Conservation (phyloP, 2,329 filamentous ascomycete species). For the Trichoderma atroviride region DNA sequence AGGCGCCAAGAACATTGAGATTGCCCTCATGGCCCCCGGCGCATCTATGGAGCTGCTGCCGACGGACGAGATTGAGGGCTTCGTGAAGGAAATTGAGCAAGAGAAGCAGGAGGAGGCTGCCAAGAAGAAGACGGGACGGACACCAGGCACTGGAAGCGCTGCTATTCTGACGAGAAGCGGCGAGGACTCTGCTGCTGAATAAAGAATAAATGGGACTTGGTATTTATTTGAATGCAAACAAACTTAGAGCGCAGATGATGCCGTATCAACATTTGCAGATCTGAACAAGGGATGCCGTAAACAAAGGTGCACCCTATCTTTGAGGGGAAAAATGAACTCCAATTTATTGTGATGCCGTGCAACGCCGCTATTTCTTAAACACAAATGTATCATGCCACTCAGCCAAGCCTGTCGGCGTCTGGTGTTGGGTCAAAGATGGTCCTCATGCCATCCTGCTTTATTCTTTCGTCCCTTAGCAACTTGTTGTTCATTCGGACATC, state of each 20-base stretch:
- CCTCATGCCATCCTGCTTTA: constrained; percentile 60
- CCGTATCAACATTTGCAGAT: constrained; percentile 45
- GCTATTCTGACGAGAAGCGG: constrained; percentile 71
- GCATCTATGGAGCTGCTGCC: constrained; percentile 91
- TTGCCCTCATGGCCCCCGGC: constrained; percentile 94
- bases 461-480: constrained; percentile 91
- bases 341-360: constrained; percentile 28
- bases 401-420: constrained; percentile 76
- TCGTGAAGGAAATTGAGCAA: constrained; percentile 98
- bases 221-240: constrained; percentile 33
- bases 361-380: constrained; percentile 37
- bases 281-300: constrained; percentile 33
- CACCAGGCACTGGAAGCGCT: constrained; percentile 69
- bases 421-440: constrained; percentile 77
- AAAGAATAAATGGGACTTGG: constrained; percentile 30
- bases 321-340: background rate
- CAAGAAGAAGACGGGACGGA: constrained; percentile 87
- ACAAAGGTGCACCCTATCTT: constrained; percentile 29
- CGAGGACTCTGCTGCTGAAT: constrained; percentile 46
- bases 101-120: constrained; percentile 99
- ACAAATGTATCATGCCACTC: constrained; percentile 35
- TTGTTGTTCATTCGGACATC: constrained; percentile 82
- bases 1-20: constrained; percentile 99
- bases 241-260: constrained; percentile 36
- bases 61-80: constrained; percentile 92